Base-by-base conservation (phyloP, 352 stramenopile species). In the Phytopythium sindhum region DNA sequence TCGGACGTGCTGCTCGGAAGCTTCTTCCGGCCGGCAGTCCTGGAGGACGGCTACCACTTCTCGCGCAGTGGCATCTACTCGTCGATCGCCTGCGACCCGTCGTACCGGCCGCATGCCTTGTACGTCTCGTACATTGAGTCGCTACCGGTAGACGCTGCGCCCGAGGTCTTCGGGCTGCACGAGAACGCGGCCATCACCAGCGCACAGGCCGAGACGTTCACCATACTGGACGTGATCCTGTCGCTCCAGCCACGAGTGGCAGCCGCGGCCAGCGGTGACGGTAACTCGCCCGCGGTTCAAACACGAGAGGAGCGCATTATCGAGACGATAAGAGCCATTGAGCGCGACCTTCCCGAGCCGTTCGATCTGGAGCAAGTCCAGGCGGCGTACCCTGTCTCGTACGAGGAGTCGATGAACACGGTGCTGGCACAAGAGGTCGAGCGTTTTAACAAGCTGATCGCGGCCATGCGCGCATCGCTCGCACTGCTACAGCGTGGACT, bases 381-480 rank as follows among this genome's bases (percentile, higher is more conserved):
- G 39, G 68, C 87, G 14, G 80, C 80, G 47, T 98, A 97, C 69
- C 95, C 95, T 0, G 88, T 98, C 9, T 68, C 78, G 57, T 98
- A 98, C 74, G 67, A 88, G 17, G 93, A 98, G 68, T 97, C 89
- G 4, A 98, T 98, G 94, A 98, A 98, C 77, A 98, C 93, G 2
- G 94, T 98, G 26, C 67, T 98, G 4, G 91, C 89, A 4, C 88
- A 96, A 47, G 88, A 96, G 56, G 82, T 91, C 1, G 79, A 93
- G 68, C 83, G 87, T 15, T 96, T 90, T 63, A 96, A 96, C 65
- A 85, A 86, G 35, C 73, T 96, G 21, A 67, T 96, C 17, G 64
- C 57, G 3, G 71, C 91, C 24, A 90, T 96, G 70, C 64, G 76
- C 17, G 75, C 76, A 10, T 90, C 83, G 33, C 77, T 95, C 2